Conservation (phyloP, 2,329 filamentous ascomycete species). For the Coleophoma cylindrospora region DNA sequence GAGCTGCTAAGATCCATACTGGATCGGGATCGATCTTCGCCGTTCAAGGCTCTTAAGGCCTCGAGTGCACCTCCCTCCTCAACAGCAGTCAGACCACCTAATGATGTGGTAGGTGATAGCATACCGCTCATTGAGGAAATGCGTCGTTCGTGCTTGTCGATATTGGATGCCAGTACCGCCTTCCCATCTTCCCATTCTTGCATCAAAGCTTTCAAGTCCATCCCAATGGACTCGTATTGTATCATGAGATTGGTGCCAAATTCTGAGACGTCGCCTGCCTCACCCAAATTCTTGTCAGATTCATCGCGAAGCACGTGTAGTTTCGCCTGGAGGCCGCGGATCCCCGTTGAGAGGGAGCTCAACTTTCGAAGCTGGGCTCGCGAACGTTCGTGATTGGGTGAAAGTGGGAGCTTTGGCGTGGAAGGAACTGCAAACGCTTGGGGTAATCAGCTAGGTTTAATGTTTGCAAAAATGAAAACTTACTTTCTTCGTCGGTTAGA, state of each 20-base stretch:
- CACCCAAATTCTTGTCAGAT: constrained; percentile 73
- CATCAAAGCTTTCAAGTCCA: constrained; percentile 75
- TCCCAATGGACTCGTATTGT: constrained; percentile 92
- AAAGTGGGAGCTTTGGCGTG: constrained; percentile 55
- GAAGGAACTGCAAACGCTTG: constrained; percentile 48
- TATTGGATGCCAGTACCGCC: constrained; percentile 72
- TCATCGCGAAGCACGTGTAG: constrained; percentile 89
- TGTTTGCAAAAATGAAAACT: constrained; percentile 27
- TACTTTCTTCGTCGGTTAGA: constrained; percentile 75
- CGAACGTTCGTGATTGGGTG: constrained; percentile 76
- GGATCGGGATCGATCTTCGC: constrained; percentile 51
- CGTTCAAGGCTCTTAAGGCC: constrained; percentile 74
- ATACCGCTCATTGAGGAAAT: constrained; percentile 53
- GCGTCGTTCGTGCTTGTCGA: constrained; percentile 74
- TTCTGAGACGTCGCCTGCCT: constrained; percentile 66
- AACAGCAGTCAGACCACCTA: constrained; percentile 63
- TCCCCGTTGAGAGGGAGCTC: constrained; percentile 81
- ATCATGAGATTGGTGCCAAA: constrained; percentile 74
- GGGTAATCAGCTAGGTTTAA: constrained; percentile 18
- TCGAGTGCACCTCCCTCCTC: constrained; percentile 56
- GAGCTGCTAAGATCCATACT: constrained; percentile 47
- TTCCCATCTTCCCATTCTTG: constrained; percentile 86
- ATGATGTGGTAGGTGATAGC: constrained; percentile 54
- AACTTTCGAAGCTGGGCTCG: constrained; percentile 85
- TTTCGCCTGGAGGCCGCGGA: constrained; percentile 89